Evolutionary conservation across 495 filamentous ascomycete species (phyloP).

Genomic region (Neohortaea acidophila): DNA sequence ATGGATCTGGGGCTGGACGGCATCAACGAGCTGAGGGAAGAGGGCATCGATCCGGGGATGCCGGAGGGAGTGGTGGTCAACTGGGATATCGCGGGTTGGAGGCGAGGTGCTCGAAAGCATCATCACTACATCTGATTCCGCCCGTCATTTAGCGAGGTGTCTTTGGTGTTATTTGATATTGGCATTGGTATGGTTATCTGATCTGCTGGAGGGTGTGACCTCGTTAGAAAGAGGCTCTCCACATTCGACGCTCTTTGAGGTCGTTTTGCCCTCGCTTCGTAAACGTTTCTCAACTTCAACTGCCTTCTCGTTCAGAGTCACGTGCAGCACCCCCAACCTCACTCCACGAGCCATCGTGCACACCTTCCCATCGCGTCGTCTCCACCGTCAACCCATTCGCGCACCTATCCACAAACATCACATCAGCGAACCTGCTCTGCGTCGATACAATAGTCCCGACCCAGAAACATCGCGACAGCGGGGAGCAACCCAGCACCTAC

Average conservation of each 20-base stretch:
- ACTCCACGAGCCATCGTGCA: conserved; percentile 7
- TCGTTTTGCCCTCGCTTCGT: no score
- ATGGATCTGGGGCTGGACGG: conserved; percentile 7
- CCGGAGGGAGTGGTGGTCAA: conserved; percentile 23
- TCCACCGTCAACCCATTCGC: conserved; percentile 61
- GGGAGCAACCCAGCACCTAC: conserved; percentile 39
- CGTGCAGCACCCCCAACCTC: conserved; percentile 5
- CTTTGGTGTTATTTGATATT: no score
- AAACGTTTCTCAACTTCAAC: no score
- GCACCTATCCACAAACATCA: conserved; percentile 41
- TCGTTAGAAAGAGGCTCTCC: no score
- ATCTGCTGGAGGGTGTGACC: no score
- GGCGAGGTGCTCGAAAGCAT: conserved; percentile 4
- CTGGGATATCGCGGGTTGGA: conserved; percentile 25
- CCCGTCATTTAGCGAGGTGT: no score
- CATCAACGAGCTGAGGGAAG: conserved; percentile 10
- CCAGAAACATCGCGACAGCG: no score
- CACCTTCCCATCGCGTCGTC: conserved; percentile 61
- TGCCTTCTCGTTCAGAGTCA: no score
- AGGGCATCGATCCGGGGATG: conserved; percentile 8
- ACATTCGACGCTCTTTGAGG: no score
- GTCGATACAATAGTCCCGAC: no score
- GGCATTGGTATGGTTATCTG: no score
- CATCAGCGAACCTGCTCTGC: background rate
- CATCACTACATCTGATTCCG: no score